A percentile compares a stretch with the other conserved stretches of the same genome.
phyloP scores from a whole-genome alignment of 225 moss, liverwort and hornwort species.

The Pseudisothecium myosuroides region DNA sequence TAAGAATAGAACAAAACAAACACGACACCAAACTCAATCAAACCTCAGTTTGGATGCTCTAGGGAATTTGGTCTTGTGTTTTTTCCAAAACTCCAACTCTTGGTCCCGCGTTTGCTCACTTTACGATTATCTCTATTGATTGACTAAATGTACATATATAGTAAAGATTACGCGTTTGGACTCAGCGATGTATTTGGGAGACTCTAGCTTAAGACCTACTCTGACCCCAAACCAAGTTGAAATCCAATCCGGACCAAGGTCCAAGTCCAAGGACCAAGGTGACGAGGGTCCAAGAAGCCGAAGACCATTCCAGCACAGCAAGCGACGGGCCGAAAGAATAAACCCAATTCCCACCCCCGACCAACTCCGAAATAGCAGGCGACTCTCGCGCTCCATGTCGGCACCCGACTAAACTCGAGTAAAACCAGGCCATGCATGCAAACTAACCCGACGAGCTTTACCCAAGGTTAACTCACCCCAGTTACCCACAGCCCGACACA shows the following conservation, averaged over 20 bases:
- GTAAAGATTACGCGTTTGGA: rapidly evolving
- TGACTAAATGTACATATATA: neutral
- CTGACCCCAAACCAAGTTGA: neutral
- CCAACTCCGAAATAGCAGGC: neutral
- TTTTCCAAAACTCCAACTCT: no score
- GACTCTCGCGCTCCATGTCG: neutral
- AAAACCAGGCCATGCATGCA: conserved; percentile 2
- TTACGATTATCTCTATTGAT: no score
- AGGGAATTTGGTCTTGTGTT: no score
- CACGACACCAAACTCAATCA: no score
- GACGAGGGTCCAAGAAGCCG: neutral
- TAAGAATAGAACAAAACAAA: no score
- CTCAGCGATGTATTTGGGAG: neutral
- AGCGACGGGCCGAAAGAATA: neutral
- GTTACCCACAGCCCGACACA: neutral
- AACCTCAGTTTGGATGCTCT: no score
- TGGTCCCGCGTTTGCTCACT: no score
- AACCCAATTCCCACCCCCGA: neutral
- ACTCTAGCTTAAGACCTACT: neutral
- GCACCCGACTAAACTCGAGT: neutral
- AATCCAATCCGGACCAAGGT: neutral
- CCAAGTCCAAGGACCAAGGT: neutral
- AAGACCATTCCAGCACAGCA: neutral
- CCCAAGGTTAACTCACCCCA: neutral
- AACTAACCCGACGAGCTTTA: neutral